Base-by-base conservation (phyloP, 2,329 filamentous ascomycete genomes). In the Fusarium xylarioides region DNA sequence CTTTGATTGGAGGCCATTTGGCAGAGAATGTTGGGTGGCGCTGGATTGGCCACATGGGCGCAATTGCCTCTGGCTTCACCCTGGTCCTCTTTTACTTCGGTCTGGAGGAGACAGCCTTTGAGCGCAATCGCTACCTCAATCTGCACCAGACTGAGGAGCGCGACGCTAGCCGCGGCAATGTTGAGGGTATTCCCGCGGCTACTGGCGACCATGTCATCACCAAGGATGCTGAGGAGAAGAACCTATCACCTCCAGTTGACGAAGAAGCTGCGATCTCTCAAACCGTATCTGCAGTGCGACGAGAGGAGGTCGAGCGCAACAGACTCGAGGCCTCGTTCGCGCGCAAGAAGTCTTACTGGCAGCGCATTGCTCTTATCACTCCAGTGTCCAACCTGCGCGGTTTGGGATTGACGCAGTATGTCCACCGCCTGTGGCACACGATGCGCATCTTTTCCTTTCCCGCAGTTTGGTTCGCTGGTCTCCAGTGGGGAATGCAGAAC, bases 401-500 rank as follows among this genome's bases (percentile, higher is more conserved):
- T 5, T 82, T 83, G 1, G 88, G 88, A 11, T 83, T 87, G 68
- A 85, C 83, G 73, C 88, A 90, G 74, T 90, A 90, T 70, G 78
- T 84, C 34, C 77, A 81, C 44, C 87, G 87, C 4, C 81, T 90
- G 5, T 86, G 85, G 72, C 86, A 89, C 71, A 89, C 86, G 0
- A 79, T 90, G 56, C 85, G 87, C n/a, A 81, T 90, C 46, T 89
- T 90, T 75, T 83, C 84, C 4, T 89, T 90, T 66, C 88, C 88
- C 0, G 88, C 88, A 3, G 87, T 90, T 15, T 83, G 88, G 70
- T 90, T 86, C 68, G 86, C 87, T 6, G 88, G 88, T 14, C 78
- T 90, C 30, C 88, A 90, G 74, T 90, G 88, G 88, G 88, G 88
- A 8, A 82, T 86, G 35, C 88, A 90, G 77, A 88, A 89, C 71